Percentiles rank a stretch among this genome's conserved stretches.
These are phyloP conservation scores for Penicillium hesseltinei DNA, from an alignment of 2,329 filamentous ascomycete species.

Conservation along the genomic window DNA sequence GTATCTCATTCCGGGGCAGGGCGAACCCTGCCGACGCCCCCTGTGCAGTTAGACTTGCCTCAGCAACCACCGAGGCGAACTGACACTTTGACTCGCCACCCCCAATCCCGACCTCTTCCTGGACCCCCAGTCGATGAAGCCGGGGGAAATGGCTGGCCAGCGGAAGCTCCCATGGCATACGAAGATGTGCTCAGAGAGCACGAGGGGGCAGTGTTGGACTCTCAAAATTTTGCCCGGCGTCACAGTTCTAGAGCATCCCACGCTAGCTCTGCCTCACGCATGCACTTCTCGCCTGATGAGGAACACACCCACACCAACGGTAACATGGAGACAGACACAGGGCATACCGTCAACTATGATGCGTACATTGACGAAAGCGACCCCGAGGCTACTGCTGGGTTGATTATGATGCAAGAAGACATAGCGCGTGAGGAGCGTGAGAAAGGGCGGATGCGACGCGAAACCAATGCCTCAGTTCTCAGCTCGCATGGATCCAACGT, in stretches of 20 bases:
- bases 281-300: constrained; percentile 43
- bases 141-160: constrained; percentile 19
- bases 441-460: constrained; percentile 57
- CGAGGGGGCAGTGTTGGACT: constrained; percentile 51
- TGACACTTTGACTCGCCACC: constrained; percentile 56
- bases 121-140: constrained; percentile 52
- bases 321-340: constrained; percentile 45
- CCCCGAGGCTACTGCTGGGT: constrained; percentile 78
- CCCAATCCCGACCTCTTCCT: constrained; percentile 58
- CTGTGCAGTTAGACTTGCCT: constrained; percentile 51
- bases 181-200: constrained; percentile 60
- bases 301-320: constrained; percentile 50
- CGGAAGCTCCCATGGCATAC: constrained; percentile 36
- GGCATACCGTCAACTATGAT: constrained; percentile 48
- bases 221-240: constrained; percentile 24
- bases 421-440: constrained; percentile 50
- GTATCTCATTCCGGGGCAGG: constrained; percentile 33
- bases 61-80: constrained; percentile 52
- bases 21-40: constrained; percentile 47
- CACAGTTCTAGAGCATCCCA: constrained; percentile 28
- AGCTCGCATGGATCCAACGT: constrained; percentile 41
- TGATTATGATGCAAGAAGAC: constrained; percentile 77
- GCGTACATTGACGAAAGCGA: constrained; percentile 74
- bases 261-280: constrained; percentile 19
- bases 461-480: constrained; percentile 53